Base-by-base conservation (phyloP, 257 asterid genomes). In the Solanum microdontum region DNA sequence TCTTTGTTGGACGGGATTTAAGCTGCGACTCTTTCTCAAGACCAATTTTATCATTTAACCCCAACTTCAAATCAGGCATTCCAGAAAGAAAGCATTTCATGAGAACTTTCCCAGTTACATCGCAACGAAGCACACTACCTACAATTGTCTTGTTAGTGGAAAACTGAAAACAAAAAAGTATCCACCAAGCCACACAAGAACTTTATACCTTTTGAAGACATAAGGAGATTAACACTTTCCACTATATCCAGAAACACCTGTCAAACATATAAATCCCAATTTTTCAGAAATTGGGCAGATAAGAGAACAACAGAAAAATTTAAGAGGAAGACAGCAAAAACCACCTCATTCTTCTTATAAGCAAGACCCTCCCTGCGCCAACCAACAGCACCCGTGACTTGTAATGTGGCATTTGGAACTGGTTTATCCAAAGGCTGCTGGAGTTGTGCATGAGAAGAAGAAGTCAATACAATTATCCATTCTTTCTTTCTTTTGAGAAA, bases 41-140 rank as follows among this genome's bases (percentile, higher is more conserved):
- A 89, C 99, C 99, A 90, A 97, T 96, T 93, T 97, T 97, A 91
- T 97, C 99, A 93, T 97, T 97, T 90, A 97, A 95, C 69, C 99
- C 99, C 95, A 97, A 91, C 93, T 97, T 97, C 89, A 97, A 90
- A 92, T 97, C 99, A 89, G 99, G 99, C 99, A 97, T 97, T 90
- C 99, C 99, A 87, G 99, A 96, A 89, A 97, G 98, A 92, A 97
- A 97, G 92, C 99, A 97, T 90, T 97, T 97, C 99, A 97, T 96
- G 39, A 97, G 95, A 91, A 97, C 75, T 91, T 97, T 97, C 89
- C 99, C 99, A 88, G 99, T 96, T 77, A 97, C 99, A 88, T 97
- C 99, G 58, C 99, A 97, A 36, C 99, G 98, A 30, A 97, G 92
- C 85, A 97, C 99, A 70, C 98, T 97, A 84, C 99, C 99, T 97